Conservation (phyloP, 768 basidiomycete genomes). For the Lyophyllum atratum region DNA sequence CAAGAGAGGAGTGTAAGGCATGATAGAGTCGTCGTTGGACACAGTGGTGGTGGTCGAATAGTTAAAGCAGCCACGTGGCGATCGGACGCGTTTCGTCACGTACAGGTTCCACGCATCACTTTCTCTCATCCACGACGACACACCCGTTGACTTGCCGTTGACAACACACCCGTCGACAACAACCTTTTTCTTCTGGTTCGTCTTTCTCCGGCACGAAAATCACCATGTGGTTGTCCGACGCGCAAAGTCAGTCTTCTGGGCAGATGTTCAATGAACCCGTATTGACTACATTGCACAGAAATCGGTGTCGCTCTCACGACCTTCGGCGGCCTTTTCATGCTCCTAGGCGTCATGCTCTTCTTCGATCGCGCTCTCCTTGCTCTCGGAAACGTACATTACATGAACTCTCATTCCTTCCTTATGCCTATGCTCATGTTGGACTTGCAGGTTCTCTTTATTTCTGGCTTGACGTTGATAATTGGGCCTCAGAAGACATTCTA, state of each 20-base stretch:
- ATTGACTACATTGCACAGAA: conserved; percentile 47
- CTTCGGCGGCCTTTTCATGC: conserved; percentile 94
- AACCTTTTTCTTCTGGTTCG: neutral
- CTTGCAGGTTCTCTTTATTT: conserved; percentile 87
- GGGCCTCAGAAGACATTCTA: conserved; percentile 97
- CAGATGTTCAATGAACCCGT: neutral
- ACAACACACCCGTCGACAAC: conserved; percentile 1
- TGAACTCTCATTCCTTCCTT: neutral
- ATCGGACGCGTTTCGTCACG: conserved; percentile 19
- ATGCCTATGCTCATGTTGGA: conserved; percentile 4
- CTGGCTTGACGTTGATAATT: conserved; percentile 94
- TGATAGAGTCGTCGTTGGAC: neutral
- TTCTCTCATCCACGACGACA: conserved; percentile 13
- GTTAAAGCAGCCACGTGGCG: conserved; percentile 18
- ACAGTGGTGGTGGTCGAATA: neutral
- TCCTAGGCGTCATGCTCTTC: conserved; percentile 93
- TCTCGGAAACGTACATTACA: conserved; percentile 80
- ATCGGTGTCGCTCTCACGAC: conserved; percentile 97
- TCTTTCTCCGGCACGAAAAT: conserved; percentile 2
- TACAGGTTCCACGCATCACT: conserved; percentile 2
- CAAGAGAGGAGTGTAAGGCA: neutral
- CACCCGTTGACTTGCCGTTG: no score
- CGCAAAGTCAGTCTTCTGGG: conserved; percentile 49
- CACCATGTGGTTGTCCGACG: conserved; percentile 68
- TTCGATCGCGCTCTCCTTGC: conserved; percentile 96